These are phyloP conservation scores for Fusarium mexicanum DNA, from an alignment of 2,329 filamentous ascomycete genomes.

Conservation along the genomic window DNA sequence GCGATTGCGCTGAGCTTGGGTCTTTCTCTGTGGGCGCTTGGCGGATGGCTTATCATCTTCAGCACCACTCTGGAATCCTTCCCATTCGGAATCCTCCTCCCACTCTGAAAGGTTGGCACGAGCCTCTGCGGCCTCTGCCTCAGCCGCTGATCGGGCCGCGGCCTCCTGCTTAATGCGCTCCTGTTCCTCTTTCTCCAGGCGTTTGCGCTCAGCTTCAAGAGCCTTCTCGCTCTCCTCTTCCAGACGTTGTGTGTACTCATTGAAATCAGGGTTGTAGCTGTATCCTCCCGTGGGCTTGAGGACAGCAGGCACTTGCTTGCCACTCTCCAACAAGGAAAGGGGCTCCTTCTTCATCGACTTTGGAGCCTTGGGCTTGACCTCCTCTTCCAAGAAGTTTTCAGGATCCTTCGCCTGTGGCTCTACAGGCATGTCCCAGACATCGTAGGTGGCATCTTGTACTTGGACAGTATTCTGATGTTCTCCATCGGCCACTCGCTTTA, in stretches of 20 bases:
- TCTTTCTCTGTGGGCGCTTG: slow-evolving; percentile 87
- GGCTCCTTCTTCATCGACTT: slow-evolving; percentile 79
- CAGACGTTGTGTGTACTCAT: slow-evolving; percentile 84
- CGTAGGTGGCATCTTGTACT: slow-evolving; percentile 73
- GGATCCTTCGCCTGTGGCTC: slow-evolving; percentile 51
- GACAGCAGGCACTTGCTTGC: slow-evolving; percentile 82
- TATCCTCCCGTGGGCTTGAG: slow-evolving; percentile 81
- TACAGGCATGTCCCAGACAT: slow-evolving; percentile 75
- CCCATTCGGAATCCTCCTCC: slow-evolving; percentile 93
- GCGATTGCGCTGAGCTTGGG: slow-evolving; percentile 85
- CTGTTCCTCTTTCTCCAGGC: slow-evolving; percentile 72
- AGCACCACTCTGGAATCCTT: slow-evolving; percentile 84
- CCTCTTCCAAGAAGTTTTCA: slow-evolving; percentile 70
- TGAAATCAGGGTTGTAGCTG: slow-evolving; percentile 91
- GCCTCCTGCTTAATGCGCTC: slow-evolving; percentile 75
- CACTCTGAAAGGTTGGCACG: slow-evolving; percentile 73
- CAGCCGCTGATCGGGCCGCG: slow-evolving; percentile 73
- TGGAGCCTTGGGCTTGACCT: slow-evolving; percentile 75
- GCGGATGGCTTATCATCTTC: slow-evolving; percentile 68
- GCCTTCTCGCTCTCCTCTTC: slow-evolving; percentile 80
- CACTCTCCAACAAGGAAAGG: slow-evolving; percentile 82
- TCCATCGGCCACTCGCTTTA: slow-evolving; percentile 83
- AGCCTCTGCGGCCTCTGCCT: slow-evolving; percentile 78
- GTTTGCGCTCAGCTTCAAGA: slow-evolving; percentile 79
- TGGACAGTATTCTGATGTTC: slow-evolving; percentile 65